These are phyloP conservation scores for Exophiala oligosperma DNA, from an alignment of 2,329 filamentous ascomycete genomes.

Conservation along the genomic window DNA sequence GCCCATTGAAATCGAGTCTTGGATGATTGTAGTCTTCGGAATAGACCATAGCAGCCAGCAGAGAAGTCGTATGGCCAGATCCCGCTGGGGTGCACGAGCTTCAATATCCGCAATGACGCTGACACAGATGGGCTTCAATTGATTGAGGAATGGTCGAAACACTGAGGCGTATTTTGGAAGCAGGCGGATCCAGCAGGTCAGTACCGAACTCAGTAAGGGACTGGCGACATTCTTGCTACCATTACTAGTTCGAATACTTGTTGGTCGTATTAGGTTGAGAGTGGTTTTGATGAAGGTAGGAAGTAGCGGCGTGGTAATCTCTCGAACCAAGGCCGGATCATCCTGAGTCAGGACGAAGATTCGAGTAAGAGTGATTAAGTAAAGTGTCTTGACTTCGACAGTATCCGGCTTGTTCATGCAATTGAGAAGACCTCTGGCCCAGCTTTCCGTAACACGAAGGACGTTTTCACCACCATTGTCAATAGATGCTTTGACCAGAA, in stretches of 20 bases:
- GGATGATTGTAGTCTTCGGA: conserved; percentile 72
- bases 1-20: conserved; percentile 75
- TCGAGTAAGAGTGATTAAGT: conserved; percentile 73
- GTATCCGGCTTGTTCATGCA: conserved; percentile 80
- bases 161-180: conserved; percentile 80
- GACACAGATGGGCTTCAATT: conserved; percentile 63
- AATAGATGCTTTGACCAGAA: conserved; percentile 75
- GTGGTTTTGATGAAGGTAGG: conserved; percentile 72
- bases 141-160: conserved; percentile 72
- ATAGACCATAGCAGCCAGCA: conserved; percentile 76
- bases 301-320: conserved; percentile 82
- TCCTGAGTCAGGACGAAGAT: conserved; percentile 82
- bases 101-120: conserved; percentile 59
- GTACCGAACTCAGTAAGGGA: conserved; percentile 64
- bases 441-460: conserved; percentile 69
- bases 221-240: conserved; percentile 29
- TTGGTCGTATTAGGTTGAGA: conserved; percentile 59
- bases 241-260: conserved; percentile 10
- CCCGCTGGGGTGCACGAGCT: conserved; percentile 55
- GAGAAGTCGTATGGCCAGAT: conserved; percentile 63
- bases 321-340: conserved; percentile 78
- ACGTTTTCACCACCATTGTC: conserved; percentile 74
- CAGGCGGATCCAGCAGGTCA: conserved; percentile 70
- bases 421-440: conserved; percentile 74
- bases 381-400: conserved; percentile 70